Evolutionary conservation across 1,139 yeast species (phyloP).

Genomic region (Hyphopichia buzzinii): DNA sequence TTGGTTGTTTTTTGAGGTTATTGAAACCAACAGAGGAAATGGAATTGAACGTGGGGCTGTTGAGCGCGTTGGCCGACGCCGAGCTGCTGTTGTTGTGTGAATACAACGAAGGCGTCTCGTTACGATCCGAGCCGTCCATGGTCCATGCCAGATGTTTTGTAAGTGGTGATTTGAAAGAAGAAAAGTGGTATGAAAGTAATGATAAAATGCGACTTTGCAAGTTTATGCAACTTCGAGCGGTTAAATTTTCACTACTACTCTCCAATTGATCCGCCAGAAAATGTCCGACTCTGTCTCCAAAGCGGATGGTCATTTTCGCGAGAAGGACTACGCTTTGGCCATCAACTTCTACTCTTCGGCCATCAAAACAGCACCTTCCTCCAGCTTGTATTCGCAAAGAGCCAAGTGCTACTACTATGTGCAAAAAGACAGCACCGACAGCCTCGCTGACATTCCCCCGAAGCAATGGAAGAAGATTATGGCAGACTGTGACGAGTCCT

Average conservation of each 20-base stretch:
- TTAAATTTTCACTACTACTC: no score
- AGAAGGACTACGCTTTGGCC: conserved; percentile 16
- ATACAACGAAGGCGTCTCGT: background rate
- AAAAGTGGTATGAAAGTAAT: no score
- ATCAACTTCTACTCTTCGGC: conserved; percentile 18
- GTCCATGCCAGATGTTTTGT: background rate
- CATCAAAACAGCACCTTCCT: conserved; percentile 12
- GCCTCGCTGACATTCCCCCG: conserved; percentile 2
- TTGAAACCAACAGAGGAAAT: conserved; percentile 44
- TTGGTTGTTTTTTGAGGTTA: conserved; percentile 33
- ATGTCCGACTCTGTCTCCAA: conserved; percentile 8
- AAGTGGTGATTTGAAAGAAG: background rate
- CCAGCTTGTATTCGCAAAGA: conserved; percentile 13
- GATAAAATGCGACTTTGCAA: no score
- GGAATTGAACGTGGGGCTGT: background rate
- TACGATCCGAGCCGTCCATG: background rate
- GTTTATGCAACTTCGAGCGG: no score
- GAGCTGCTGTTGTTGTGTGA: background rate
- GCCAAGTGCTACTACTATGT: conserved; percentile 16
- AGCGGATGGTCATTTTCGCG: conserved; percentile 10
- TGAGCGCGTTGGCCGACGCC: background rate
- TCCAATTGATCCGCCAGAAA: no score
- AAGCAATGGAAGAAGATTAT: conserved; percentile 17
- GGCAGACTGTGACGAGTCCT: conserved; percentile 28
- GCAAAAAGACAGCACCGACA: conserved; percentile 4